Evolutionary conservation across 202 grass and related monocot species (phyloP), one percentile per base, ranked within the genome.

Genomic region (Tripidium arundinaceum): DNA sequence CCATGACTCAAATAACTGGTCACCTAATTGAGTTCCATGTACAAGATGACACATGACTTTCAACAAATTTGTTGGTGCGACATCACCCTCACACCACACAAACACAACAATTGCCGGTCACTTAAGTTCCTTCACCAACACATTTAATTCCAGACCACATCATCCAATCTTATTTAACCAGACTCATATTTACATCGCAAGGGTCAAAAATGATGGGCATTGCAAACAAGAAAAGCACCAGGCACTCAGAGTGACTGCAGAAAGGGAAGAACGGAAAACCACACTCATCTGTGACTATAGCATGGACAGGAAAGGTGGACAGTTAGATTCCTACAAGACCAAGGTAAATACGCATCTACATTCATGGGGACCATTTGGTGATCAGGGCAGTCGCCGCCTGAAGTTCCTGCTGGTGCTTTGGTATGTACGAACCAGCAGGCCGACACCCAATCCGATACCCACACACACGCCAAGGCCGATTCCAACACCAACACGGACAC

Each of bases 381-480:
- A 89, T 92, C 80, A 92, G 46, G 87, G 79, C 42, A 93, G 54
- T 69, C 88, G 63, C 71, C 90, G 72, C 66, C 88, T 89, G 83
- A 97, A 91, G 75, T 87, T 91, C 45, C 93, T 84, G 43, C 90
- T 89, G 36, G 90, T 93, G 84, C 85, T 87, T 80, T 93, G 93
- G 79, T 97, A 97, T 22, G 93, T 97, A 66, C 90, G 90, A 65
- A 97, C 88, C 60, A 97, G 50, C 74, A 97, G 87, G 25, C 93
- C 93, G 0, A 91, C 93, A 50, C 93, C 93, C 70, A 97, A 58
- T 74, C 93, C 93, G 4, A 97, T 67, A 58, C 93, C 93, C 65
- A 97, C 89, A 65, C 93, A 97, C 55, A 97, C 86, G 16, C 93
- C 93, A 62, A 97, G 93, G 60, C 93, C 88, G 5, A 97, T 97